Base-by-base conservation (phyloP, 805 yeast species). In the Komagataella pastoris region DNA sequence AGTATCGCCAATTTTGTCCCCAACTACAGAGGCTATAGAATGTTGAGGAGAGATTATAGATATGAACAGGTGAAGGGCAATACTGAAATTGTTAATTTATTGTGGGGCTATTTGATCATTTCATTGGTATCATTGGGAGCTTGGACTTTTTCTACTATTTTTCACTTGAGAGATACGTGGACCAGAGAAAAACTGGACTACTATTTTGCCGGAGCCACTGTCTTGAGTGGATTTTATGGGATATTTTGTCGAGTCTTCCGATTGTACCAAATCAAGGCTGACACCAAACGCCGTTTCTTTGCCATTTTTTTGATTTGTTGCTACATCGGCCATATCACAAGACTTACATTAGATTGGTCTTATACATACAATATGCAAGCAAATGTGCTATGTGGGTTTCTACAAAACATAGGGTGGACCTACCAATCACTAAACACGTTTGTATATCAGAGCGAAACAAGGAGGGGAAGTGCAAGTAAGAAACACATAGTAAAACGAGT, bases 341-440 rank as follows among this genome's bases (percentile, higher is more conserved):
- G 91, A 54, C 69, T 93, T 40, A 68, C 76, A 12, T 63, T 76
- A 8, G 84, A 83, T 57, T 91, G 97, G 91, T 85, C 88, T 53
- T 91, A 91, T 66, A 83, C 95, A 1, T 93, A 93, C 65, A 91
- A 91, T 67, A 91, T 93, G 98, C 75, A 78, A 56, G 95, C 93
- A 24, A 91, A 93, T 60, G 81, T 93, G 1, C 64, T 75, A 0
- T 76, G 88, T 50, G 99, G 97, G 0, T 52, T 89, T 3, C 55
- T 83, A 4, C 97, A 91, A 59, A 85, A 89, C 63, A 54, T 75
- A 2, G 60, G 73, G 40, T 79, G 82, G 83, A 59, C 66, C 8
- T 63, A 58, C 55, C 66, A 66, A 52, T 60, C 73, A 8, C 23
- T 66, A 63, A 17, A 61, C 50, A 55, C 69, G 2, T 70, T 67